Evolutionary conservation across 768 basidiomycete species (phyloP), one percentile per base, ranked within the genome.

Genomic region (Thelephora ganbajun): DNA sequence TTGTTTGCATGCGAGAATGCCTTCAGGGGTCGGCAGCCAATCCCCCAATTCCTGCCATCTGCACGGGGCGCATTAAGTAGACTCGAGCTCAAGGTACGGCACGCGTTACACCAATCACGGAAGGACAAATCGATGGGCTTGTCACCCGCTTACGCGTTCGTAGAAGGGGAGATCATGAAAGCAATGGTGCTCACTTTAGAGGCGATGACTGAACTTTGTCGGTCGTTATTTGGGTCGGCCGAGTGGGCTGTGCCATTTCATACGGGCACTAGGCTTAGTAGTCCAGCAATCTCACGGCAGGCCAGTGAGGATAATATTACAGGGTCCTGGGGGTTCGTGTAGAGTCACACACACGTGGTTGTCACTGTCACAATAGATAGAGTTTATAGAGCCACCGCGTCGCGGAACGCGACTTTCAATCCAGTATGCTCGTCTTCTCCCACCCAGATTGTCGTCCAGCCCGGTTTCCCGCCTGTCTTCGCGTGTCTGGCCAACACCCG

Each of bases 21-120:
- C 2, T 73, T 74, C 56, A 58, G 64, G 3, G 66, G 66, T 5
- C 64, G 68, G 23, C 69, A 70, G 48, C 66, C 70, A 11, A 60
- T 74, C 14, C 72, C 73, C 0, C 72, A 74, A 48, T 73, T 72
- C 50, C 61, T 74, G 6, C 73, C 73, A 2, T 73, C 70, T 3
- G 57, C 67, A 5, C 59, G 67, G 7, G 61, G 65, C 50, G 71
- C 72, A 20, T 55, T 68, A n/a, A 51, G 53, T 9, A 54, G 48
- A 9, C 62, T 74, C 2, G 61, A 64, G 45, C 51, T 48, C 5
- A 57, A 60, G 33, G 59, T 72, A 19, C 61, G 66, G 26, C 57
- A 62, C 11, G 61, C 60, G 19, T 61, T 72, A 26, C 53, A 50
- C 19, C 23, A 45, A 13, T 58, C 60, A 12, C 39, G 14, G 39